A percentile compares a stretch with the other conserved stretches of the same genome.
These are phyloP conservation scores for Penicillium psychrofluorescens DNA, from an alignment of 495 filamentous ascomycete species.

Conservation along the genomic window DNA sequence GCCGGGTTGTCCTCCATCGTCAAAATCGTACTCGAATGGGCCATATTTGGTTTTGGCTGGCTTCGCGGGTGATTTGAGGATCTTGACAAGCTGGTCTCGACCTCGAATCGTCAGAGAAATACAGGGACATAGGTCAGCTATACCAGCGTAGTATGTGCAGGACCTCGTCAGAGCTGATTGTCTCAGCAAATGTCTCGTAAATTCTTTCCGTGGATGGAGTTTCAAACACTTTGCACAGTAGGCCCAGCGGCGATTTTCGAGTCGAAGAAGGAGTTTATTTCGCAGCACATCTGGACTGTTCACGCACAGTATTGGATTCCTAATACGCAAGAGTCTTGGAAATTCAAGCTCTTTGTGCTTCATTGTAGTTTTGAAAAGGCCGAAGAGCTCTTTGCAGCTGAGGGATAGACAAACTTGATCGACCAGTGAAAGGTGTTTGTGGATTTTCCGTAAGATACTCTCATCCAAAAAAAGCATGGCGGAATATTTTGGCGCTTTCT, in stretches of 20 bases:
- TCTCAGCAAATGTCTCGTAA: conserved; percentile 1
- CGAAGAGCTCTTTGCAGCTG: conserved; percentile 6
- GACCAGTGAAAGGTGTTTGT: background rate
- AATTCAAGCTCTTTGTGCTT: conserved; percentile 5
- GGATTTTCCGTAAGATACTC: background rate
- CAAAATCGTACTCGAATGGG: conserved; percentile 2
- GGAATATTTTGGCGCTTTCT: background rate
- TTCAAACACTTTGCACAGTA: conserved; percentile 10
- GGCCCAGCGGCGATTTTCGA: conserved; percentile 10
- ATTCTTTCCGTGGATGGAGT: conserved; percentile 13
- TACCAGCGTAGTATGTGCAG: conserved; percentile 6
- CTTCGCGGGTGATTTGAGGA: conserved; percentile 5
- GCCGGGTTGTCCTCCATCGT: background rate
- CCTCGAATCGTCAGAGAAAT: conserved; percentile 7
- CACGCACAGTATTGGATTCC: conserved; percentile 8
- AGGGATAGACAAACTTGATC: conserved; percentile 9
- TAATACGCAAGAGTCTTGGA: conserved; percentile 5
- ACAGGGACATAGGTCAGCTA: conserved; percentile 11
- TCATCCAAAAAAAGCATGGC: background rate
- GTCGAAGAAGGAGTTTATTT: conserved; percentile 13
- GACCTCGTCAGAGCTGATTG: background rate
- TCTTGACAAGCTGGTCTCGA: conserved; percentile 3
- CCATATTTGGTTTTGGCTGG: background rate
- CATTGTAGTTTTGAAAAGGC: background rate
- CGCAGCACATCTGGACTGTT: conserved; percentile 5